Conservation (phyloP, 2,329 filamentous ascomycete species). For the Ophiosphaerella herpotricha region DNA sequence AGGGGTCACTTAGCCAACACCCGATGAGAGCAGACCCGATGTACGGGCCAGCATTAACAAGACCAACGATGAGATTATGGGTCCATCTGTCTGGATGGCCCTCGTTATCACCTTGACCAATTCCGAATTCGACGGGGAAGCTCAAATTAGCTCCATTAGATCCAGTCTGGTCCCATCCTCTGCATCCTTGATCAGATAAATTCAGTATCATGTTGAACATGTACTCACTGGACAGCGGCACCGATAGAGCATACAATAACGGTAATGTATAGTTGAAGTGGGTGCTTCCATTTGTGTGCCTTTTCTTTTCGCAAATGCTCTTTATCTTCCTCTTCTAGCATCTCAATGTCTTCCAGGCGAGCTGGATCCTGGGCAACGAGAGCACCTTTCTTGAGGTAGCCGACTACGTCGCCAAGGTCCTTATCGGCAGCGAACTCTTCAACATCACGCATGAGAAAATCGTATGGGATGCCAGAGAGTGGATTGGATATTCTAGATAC, state of each 20-base stretch:
- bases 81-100: constrained; percentile 19
- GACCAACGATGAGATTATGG: constrained; percentile 19
- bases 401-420: constrained; percentile 4
- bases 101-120: constrained; percentile 36
- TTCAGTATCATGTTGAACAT: too few relatives aligned
- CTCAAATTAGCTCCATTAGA: constrained; percentile 58
- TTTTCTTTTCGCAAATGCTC: constrained; percentile 63
- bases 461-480: too few relatives aligned
- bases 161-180: constrained; percentile 66
- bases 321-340: constrained; percentile 65
- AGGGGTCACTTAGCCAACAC: constrained; percentile 33
- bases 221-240: constrained; percentile 57
- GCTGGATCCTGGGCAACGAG: constrained; percentile 71
- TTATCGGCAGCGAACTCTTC: too few relatives aligned
- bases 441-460: too few relatives aligned
- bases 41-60: constrained; percentile 32
- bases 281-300: constrained; percentile 64
- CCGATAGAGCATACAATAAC: constrained; percentile 70
- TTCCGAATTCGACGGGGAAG: constrained; percentile 60
- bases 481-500: too few relatives aligned
- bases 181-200: neutral
- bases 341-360: constrained; percentile 64
- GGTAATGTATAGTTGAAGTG: constrained; percentile 64
- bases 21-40: constrained; percentile 35
- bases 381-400: constrained; percentile 56